Evolutionary conservation across 257 asterid genomes (phyloP).

Genomic region (Primulina huaijiensis): DNA sequence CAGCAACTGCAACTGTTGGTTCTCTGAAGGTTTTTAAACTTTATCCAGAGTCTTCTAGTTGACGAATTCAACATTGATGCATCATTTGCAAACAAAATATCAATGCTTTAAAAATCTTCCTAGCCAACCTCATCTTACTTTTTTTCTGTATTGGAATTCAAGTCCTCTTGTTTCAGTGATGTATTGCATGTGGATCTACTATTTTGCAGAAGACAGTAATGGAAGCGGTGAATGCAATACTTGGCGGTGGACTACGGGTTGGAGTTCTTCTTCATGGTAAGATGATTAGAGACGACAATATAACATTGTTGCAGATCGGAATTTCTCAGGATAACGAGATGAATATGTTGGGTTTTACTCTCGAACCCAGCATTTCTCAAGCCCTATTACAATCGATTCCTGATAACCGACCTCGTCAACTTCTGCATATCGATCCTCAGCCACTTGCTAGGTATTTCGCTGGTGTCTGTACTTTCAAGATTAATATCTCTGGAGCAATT

Average conservation of each 20-base stretch:
- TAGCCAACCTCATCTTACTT: background rate
- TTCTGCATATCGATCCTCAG: conserved; percentile 49
- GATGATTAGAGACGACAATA: conserved; percentile 80
- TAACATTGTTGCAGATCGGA: conserved; percentile 82
- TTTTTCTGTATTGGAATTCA: background rate
- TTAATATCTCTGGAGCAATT: background rate
- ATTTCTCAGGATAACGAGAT: conserved; percentile 62
- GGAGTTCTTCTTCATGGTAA: conserved; percentile 93
- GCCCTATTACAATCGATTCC: conserved; percentile 38
- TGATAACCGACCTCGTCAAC: conserved; percentile 43
- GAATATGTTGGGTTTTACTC: conserved; percentile 71
- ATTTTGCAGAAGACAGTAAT: conserved; percentile 67
- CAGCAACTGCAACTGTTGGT: conserved; percentile 93
- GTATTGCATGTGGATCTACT: conserved; percentile 18
- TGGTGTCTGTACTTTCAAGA: background rate
- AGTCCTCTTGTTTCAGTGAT: conserved; percentile 5
- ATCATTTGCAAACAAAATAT: background rate
- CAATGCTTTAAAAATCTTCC: background rate
- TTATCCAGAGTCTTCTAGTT: background rate
- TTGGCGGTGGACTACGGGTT: conserved; percentile 74
- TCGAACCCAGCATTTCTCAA: conserved; percentile 66
- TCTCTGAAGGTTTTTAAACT: conserved; percentile 64
- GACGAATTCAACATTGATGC: background rate
- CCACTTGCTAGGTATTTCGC: conserved; percentile 64
- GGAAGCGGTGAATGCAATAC: conserved; percentile 88